A percentile compares a stretch with the other conserved stretches of the same genome.
phyloP scores from a whole-genome alignment of 2,329 filamentous ascomycete species.

The Fusarium haematococcum region DNA sequence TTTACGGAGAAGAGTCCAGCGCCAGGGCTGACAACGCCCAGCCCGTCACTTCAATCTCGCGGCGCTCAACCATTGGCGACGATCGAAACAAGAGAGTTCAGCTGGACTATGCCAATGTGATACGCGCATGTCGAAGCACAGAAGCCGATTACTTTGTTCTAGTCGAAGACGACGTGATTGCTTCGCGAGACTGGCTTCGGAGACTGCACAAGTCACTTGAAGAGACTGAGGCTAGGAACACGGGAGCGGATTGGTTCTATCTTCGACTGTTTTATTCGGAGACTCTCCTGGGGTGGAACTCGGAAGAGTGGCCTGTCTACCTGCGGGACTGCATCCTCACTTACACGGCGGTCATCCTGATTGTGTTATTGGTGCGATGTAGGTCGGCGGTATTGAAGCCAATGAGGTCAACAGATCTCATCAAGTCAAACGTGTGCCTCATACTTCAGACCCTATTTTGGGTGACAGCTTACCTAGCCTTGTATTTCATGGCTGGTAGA shows the following conservation, averaged over 20 bases:
- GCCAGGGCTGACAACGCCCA: slow-evolving; percentile 6
- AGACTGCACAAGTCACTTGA: slow-evolving; percentile 36
- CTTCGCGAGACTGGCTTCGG: slow-evolving; percentile 46
- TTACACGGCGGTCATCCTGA: slow-evolving; percentile 23
- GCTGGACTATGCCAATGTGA: slow-evolving; percentile 44
- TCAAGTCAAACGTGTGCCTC: slow-evolving; percentile 2
- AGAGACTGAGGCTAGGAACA: slow-evolving; percentile 31
- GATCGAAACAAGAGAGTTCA: slow-evolving; percentile 43
- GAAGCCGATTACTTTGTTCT: slow-evolving; percentile 46
- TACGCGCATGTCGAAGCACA: slow-evolving; percentile 38
- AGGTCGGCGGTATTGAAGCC: slow-evolving; percentile 14
- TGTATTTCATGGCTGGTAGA: slow-evolving; percentile 47
- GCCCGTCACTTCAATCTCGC: slow-evolving; percentile 17
- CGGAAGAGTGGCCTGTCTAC: slow-evolving; percentile 48
- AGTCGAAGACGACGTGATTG: slow-evolving; percentile 50
- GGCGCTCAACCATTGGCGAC: slow-evolving; percentile 17
- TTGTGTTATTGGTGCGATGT: slow-evolving; percentile 25
- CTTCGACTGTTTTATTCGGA: slow-evolving; percentile 52
- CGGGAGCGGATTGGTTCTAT: slow-evolving; percentile 46
- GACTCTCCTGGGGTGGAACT: slow-evolving; percentile 51
- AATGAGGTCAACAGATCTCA: slow-evolving; percentile 15
- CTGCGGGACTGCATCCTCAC: slow-evolving; percentile 30
- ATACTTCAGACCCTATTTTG: slow-evolving; percentile 39
- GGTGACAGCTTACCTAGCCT: slow-evolving; percentile 36
- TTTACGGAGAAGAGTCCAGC: slow-evolving; percentile 36